Base-by-base conservation (phyloP, 2,329 filamentous ascomycete genomes). In the Cercospora sp. region DNA sequence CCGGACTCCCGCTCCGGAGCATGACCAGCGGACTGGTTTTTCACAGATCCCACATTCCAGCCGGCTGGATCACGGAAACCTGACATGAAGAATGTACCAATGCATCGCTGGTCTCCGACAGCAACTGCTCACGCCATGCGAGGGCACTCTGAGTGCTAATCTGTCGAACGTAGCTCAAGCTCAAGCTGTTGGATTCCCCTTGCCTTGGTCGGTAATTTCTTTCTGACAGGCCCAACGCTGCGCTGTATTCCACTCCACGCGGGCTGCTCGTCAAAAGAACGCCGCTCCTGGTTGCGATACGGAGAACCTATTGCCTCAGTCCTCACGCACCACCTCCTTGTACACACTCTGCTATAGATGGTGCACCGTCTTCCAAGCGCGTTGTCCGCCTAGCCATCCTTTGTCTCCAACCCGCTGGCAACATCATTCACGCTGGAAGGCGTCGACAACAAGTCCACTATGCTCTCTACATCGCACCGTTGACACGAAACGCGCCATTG, bases 21-120 rank as follows among this genome's bases (percentile, higher is more conserved):
- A 55, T 26, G 23, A 26, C 23, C 48, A 55, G 26, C 26, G 23
- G 13, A 28, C 23, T 55, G 16, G 23, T 28, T 30, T 20, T 5
- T 8, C 30, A 23, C 30, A 16, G 28, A 31, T 33, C 28, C 71
- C 42, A 64, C 72, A 74, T 74, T 74, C 72, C 72, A 72, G 60
- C 70, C 63, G 42, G 64, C 61, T 60, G 68, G 70, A 62, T 65
- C 59, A 63, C 65, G 63, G 61, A 30, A 18, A 42, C 33, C 64
- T 57, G 51, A 66, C 66, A 33, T 63, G 59, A 71, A 73, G 73
- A 74, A 73, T 73, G 71, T 68, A 55, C 62, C 62, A 62, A 51
- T 36, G 60, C 33, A 58, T 66, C 53, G 60, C 62, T 62, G 45
- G 36, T 58, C 63, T 51, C 31, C 23, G 40, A 57, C 53, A 64